Percentiles rank a stretch among this genome's conserved stretches.
These are phyloP conservation scores for Jackrogersella multiformis DNA, from an alignment of 495 filamentous ascomycete genomes.

Conservation along the genomic window DNA sequence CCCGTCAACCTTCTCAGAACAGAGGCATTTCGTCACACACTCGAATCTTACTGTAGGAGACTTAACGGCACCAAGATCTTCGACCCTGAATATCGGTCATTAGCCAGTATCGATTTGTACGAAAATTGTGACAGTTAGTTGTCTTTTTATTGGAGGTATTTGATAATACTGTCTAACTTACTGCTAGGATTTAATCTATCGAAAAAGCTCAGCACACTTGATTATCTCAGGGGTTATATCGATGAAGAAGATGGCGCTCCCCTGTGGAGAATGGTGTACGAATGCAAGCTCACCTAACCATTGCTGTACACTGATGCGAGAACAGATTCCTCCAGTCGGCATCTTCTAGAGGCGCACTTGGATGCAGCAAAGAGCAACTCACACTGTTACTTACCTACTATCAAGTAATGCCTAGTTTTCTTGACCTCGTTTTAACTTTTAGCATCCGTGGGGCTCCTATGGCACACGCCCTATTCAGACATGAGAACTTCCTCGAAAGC, in stretches of 20 bases:
- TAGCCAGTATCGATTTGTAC: conserved; percentile 13
- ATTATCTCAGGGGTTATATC: background rate
- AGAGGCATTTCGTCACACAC: conserved; percentile 28
- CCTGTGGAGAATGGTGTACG: conserved; percentile 22
- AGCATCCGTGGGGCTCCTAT: conserved; percentile 16
- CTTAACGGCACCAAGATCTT: conserved; percentile 12
- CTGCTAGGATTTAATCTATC: background rate
- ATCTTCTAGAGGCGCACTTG: conserved; percentile 43
- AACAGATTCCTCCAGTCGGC: conserved; percentile 49
- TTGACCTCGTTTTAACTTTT: conserved; percentile 57
- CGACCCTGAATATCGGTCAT: background rate
- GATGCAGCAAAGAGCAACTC: conserved; percentile 49
- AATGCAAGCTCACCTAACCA: background rate
- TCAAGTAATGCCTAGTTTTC: conserved; percentile 56
- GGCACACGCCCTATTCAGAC: conserved; percentile 40
- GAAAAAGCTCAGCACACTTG: background rate
- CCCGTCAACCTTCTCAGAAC: conserved; percentile 25
- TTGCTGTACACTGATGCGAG: background rate
- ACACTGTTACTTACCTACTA: conserved; percentile 50
- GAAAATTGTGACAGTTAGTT: conserved; percentile 8
- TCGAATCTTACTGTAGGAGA: conserved; percentile 17
- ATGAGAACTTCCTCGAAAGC: conserved; percentile 50
- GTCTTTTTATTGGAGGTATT: background rate
- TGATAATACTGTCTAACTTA: background rate
- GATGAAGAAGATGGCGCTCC: conserved; percentile 25